Evolutionary conservation across 148 eudicot genomes (phyloP), one percentile per base, ranked within the genome.

Genomic region (Nepenthes gracilis): DNA sequence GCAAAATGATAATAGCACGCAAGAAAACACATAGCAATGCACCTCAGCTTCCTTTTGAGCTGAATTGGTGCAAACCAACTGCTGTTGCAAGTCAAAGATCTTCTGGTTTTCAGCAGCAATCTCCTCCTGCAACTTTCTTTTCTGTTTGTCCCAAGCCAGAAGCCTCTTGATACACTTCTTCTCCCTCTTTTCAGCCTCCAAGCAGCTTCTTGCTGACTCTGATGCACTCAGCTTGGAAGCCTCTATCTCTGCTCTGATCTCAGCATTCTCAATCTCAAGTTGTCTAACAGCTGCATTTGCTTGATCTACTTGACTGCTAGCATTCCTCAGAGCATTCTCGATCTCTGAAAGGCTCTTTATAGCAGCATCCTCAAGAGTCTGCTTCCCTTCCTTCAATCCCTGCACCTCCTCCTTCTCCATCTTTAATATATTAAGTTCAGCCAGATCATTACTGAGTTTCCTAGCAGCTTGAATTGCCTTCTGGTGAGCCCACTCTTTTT

Each of bases 401-500:
- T 89, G 99, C 36, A 84, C 86, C 78, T 94, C 99, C 69, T 94
- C 97, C 65, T 86, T 89, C 74, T 94, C 99, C 76, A 85, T 80
- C 75, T 91, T 86, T 64, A 93, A 63, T 70, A 77, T 72, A 80
- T 93, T 93, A 45, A 93, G 83, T 64, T 93, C 91, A 0, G 87
- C 81, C 12, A 93, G 69, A 78, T 93, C 98, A 67, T 69, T 72
- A 57, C 91, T 82, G 36, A 93, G 83, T 77, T 88, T 93, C 68
- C 83, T 78, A 40, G 98, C 96, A 67, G 98, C 98, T 75, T 88
- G 96, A 88, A 93, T 78, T 51, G 98, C 98, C 75, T 88, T 93
- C 80, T 93, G 85, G 54, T 88, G 98, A 37, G 98, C 98, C 98
- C 98, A 93, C 36, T 93, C 96, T 64, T 85, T 93, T 55, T 96